Percentiles rank a stretch among this genome's conserved stretches.
These are phyloP conservation scores for Lizonia empirigonia DNA, from an alignment of 2,329 filamentous ascomycete species.

Conservation along the genomic window DNA sequence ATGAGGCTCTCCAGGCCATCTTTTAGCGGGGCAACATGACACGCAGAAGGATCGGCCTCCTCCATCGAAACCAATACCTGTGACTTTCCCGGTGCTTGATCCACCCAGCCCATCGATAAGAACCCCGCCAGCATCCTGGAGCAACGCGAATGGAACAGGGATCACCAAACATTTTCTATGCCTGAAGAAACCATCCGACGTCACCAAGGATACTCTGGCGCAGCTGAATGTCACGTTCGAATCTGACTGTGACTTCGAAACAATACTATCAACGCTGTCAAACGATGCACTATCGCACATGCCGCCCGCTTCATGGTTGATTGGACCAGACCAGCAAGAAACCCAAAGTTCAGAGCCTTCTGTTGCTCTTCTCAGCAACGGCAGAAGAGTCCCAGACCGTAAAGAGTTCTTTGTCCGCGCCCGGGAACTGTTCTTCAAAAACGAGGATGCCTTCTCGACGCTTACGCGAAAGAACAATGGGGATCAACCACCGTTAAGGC, in stretches of 20 bases:
- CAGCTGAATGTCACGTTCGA: constrained; percentile 52
- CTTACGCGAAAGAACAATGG: constrained; percentile 57
- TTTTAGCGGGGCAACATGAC: constrained; percentile 49
- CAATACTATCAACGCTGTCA: constrained; percentile 44
- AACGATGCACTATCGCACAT: constrained; percentile 46
- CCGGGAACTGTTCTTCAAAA: constrained; percentile 60
- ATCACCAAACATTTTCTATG: constrained; percentile 52
- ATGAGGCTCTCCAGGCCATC: constrained; percentile 37
- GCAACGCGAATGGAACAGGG: constrained; percentile 46
- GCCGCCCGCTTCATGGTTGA: constrained; percentile 47
- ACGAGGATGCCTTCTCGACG: constrained; percentile 63
- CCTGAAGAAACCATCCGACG: constrained; percentile 51
- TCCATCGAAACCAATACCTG: constrained; percentile 55
- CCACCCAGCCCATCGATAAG: constrained; percentile 42
- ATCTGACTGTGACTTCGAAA: constrained; percentile 46
- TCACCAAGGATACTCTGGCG: constrained; percentile 47
- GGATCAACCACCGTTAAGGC: constrained; percentile 54
- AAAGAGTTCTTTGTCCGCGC: constrained; percentile 56
- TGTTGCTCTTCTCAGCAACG: constrained; percentile 53
- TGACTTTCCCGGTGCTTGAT: constrained; percentile 58
- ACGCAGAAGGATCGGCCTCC: constrained; percentile 51
- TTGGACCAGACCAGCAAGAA: constrained; percentile 35
- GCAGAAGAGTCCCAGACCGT: constrained; percentile 54
- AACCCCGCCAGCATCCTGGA: constrained; percentile 40
- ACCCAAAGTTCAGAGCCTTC: constrained; percentile 32